Evolutionary conservation across 192 early-diverging fungal species (phyloP).

Genomic region (Coemansia guatemalensis): DNA sequence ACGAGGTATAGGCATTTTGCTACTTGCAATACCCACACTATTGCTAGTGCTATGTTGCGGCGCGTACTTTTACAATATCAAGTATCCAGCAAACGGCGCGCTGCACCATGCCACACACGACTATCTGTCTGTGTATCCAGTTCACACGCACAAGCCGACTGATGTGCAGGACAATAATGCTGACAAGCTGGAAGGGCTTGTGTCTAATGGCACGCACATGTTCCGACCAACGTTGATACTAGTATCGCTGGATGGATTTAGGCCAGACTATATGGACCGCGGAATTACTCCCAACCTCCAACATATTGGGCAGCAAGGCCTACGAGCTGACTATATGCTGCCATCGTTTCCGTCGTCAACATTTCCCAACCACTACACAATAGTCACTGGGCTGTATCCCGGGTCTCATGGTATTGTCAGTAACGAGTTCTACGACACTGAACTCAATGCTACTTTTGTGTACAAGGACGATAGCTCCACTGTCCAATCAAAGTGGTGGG

Average conservation of each 20-base stretch:
- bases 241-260: conserved; percentile 86
- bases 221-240: conserved; percentile 73
- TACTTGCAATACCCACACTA: conserved; percentile 24
- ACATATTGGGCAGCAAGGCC: conserved; percentile 28
- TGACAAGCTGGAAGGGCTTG: conserved; percentile 1
- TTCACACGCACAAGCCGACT: conserved; percentile 14
- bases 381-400: conserved; percentile 92
- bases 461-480: conserved; percentile 69
- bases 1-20: conserved; percentile 18
- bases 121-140: conserved; percentile 25
- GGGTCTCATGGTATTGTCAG: conserved; percentile 89
- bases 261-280: conserved; percentile 78
- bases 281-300: conserved; percentile 65
- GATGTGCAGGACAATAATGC: not conserved
- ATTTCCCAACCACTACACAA: conserved; percentile 91
- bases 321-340: conserved; percentile 52
- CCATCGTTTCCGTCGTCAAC: conserved; percentile 66
- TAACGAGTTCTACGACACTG: conserved; percentile 78
- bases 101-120: conserved; percentile 7
- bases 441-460: conserved; percentile 68
- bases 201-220: conserved; percentile 65
- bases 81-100: conserved; percentile 9
- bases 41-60: conserved; percentile 23
- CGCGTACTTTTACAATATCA: conserved; percentile 21
- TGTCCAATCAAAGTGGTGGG: conserved; percentile 78